Conservation (phyloP, 2,329 filamentous ascomycete genomes). For the Xylariaceae sp. region DNA sequence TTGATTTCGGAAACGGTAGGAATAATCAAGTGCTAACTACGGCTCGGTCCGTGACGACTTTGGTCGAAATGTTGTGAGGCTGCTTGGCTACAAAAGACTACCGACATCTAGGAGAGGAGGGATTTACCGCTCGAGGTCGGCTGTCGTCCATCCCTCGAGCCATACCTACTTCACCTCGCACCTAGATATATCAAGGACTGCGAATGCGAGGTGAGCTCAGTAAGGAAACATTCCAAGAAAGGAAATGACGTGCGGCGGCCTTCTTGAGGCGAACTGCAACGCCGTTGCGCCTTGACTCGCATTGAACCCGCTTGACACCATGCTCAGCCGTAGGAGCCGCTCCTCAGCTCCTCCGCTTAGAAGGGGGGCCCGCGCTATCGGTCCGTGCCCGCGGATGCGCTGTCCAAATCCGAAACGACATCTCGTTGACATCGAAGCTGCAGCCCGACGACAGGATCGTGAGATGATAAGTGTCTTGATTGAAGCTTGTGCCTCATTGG, state of each 20-base stretch:
- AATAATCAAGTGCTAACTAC: too few relatives aligned
- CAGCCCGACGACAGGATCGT: background rate
- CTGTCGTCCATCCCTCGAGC: too few relatives aligned
- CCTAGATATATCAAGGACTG: too few relatives aligned
- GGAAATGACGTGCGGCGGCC: too few relatives aligned
- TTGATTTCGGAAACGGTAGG: too few relatives aligned
- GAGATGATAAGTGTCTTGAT: background rate
- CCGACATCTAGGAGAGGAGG: too few relatives aligned
- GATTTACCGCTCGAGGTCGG: too few relatives aligned
- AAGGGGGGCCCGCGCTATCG: background rate
- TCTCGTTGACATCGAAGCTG: background rate
- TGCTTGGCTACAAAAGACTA: too few relatives aligned
- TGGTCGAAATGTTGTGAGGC: too few relatives aligned
- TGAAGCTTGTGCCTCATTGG: background rate
- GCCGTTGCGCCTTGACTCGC: background rate
- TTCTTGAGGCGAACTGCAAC: background rate
- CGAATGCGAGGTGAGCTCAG: background rate
- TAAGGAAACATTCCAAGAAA: background rate
- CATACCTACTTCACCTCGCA: too few relatives aligned
- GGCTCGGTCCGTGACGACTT: too few relatives aligned
- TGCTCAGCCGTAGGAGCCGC: background rate
- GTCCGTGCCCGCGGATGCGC: background rate
- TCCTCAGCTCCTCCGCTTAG: background rate
- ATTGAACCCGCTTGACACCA: background rate
- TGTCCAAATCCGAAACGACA: background rate